Percentiles rank a stretch among this genome's conserved stretches.
These are phyloP conservation scores for Davidsoniella neocaledoniae DNA, from an alignment of 2,329 filamentous ascomycete species.

Conservation along the genomic window DNA sequence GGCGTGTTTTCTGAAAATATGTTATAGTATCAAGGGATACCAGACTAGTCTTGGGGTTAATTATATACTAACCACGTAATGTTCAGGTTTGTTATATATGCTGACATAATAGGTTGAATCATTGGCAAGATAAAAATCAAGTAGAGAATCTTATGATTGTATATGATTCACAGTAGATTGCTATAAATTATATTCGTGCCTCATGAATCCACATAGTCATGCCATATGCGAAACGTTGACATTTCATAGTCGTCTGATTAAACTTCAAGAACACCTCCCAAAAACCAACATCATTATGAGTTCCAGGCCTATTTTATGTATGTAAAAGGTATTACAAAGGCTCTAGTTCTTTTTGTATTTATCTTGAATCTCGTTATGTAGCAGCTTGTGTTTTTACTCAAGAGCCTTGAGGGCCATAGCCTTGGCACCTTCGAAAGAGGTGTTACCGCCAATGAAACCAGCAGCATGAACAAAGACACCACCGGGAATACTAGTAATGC, in stretches of 20 bases:
- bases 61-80: too few relatives aligned
- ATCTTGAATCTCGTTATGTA: neutral
- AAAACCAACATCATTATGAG: neutral
- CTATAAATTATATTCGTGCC: too few relatives aligned
- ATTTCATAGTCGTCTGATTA: neutral
- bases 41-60: too few relatives aligned
- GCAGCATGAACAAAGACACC: conserved; percentile 87
- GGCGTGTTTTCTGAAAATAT: too few relatives aligned
- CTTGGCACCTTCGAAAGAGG: conserved; percentile 73
- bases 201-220: neutral
- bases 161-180: too few relatives aligned
- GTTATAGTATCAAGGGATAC: too few relatives aligned
- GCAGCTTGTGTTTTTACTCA: conserved; percentile 15
- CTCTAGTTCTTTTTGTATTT: neutral
- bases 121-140: too few relatives aligned
- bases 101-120: too few relatives aligned
- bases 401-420: conserved; percentile 70
- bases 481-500: conserved; percentile 49
- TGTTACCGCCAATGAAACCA: conserved; percentile 92
- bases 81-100: too few relatives aligned
- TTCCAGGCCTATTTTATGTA: neutral
- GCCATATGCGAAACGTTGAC: neutral
- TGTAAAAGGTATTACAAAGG: neutral
- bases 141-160: too few relatives aligned
- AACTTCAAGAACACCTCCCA: conserved; percentile 4